Base-by-base conservation (phyloP, 2,329 filamentous ascomycete species). In the Gaeumannomyces tritici region DNA sequence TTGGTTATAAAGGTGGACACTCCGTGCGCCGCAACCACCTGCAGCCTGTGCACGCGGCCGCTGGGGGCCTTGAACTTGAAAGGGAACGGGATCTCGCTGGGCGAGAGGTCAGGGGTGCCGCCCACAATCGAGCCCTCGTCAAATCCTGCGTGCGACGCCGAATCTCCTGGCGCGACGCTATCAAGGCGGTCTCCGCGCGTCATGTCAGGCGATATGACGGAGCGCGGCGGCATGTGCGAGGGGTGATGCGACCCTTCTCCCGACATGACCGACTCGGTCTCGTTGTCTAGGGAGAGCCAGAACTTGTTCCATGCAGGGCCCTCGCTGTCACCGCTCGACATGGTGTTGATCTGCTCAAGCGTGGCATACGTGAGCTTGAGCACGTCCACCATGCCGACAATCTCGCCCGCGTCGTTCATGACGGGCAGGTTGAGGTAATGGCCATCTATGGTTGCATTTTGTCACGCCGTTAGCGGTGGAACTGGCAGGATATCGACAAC, bases 261-360 rank as follows among this genome's bases (percentile, higher is more conserved):
- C 64, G 95, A 99, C 75, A 98, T 87, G 83, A 96, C 89, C 2
- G 95, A 99, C 76, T 98, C 95, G 18, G 93, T 93, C 74, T 96
- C 93, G 69, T 96, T 87, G 74, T 98, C 85, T 69, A 99, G 87
- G 0, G 95, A 98, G 67, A 98, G 82, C 95, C 95, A 99, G 79
- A 99, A 99, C 76, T 98, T 99, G 80, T 97, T 98, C 95, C 95
- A 99, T 8, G 95, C 95, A 6, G 95, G 95, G 0, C 95, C 95
- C 76, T 99, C 95, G 69, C 86, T 91, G 72, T 96, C 93, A 55
- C 85, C 85, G 61, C 88, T 92, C 55, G 85, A 87, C 88, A 99
- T 98, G 64, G 91, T 92, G 79, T 98, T 98, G 76, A 96, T 92
- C 79, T 97, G 93, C 76, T 99, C 95, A 61, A 99, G 83, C 6